Evolutionary conservation across 805 yeast species (phyloP), one percentile per base, ranked within the genome.

Genomic region (Jamesozyma gamospora): DNA sequence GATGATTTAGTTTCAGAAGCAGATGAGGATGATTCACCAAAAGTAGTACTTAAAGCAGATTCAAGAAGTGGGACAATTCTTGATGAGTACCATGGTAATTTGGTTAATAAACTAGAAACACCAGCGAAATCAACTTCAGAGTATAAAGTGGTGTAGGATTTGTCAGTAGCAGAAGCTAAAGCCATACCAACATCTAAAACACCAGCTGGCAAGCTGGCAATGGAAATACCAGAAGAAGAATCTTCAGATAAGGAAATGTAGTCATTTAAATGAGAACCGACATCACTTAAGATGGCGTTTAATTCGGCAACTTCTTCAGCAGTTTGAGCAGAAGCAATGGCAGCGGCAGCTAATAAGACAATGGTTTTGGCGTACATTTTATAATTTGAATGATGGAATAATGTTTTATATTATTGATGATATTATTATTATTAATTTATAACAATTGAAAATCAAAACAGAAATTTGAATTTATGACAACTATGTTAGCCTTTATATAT

Each of bases 71-170:
- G 47, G 29, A 42, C 46, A n/a, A 59, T 30, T 45, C 62, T 56
- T 28, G 51, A 39, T 13, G 58, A 50, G 46, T 56, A 63, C 66
- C 66, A 62, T 46, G 66, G 63, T 56, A 35, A 34, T 31, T 34
- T 36, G 17, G 63, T 52, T 27, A 61, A 47, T 40, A 55, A 46
- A 4, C 56, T 27, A 9, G 50, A 42, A 19, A 60, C 58, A 28
- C 50, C 52, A 37, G 38, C 38, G 41, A 51, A 45, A 42, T 61
- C 60, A 35, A 62, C 50, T 37, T 49, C 41, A 15, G 39, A n/a
- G 47, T 44, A 59, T 41, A 58, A 46, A 16, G 62, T 46, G 42
- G 65, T 60, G 49, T 56, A 61, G 14, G 58, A 51, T 19, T 55
- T 53, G 41, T 61, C 64, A 25, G 64, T 60, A 39, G 59, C 61